A percentile compares a stretch with the other conserved stretches of the same genome.
These are phyloP conservation scores for Ascosphaera pollenicola DNA, from an alignment of 2,329 filamentous ascomycete genomes.

Conservation along the genomic window DNA sequence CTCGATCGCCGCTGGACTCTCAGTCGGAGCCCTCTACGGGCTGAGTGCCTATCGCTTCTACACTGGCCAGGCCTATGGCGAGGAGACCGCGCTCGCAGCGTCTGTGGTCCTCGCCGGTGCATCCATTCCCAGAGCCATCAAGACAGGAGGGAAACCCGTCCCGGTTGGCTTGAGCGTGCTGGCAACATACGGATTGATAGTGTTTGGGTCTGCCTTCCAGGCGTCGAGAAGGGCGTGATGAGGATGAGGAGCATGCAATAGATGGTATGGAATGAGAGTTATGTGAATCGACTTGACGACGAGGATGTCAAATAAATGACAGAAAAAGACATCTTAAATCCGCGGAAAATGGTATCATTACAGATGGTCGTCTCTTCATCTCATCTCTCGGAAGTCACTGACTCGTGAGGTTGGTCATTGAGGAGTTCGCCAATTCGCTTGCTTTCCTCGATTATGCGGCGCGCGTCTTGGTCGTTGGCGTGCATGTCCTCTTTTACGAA, in stretches of 20 bases:
- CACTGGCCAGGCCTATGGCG: slow-evolving; percentile 54
- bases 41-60: slow-evolving; percentile 65
- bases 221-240: slow-evolving; percentile 10
- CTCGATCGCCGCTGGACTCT: slow-evolving; percentile 63
- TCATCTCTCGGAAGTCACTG: slow-evolving; percentile 14
- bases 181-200: slow-evolving; percentile 54
- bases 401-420: slow-evolving; percentile 40
- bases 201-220: slow-evolving; percentile 51
- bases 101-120: slow-evolving; percentile 67
- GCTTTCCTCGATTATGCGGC: slow-evolving; percentile 42
- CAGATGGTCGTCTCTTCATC: not conserved
- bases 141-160: slow-evolving; percentile 53
- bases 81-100: slow-evolving; percentile 75
- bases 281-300: not conserved
- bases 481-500: slow-evolving; percentile 38
- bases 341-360: not conserved
- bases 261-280: not conserved
- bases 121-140: slow-evolving; percentile 69
- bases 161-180: slow-evolving; percentile 59
- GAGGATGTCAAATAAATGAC: not conserved
- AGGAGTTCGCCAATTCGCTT: slow-evolving; percentile 43
- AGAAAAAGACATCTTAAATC: not conserved
- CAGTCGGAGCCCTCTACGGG: slow-evolving; percentile 58
- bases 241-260: too few relatives aligned
- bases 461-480: slow-evolving; percentile 23